Evolutionary conservation across 768 basidiomycete genomes (phyloP).

Genomic region (Rhizopogon vesiculosus): DNA sequence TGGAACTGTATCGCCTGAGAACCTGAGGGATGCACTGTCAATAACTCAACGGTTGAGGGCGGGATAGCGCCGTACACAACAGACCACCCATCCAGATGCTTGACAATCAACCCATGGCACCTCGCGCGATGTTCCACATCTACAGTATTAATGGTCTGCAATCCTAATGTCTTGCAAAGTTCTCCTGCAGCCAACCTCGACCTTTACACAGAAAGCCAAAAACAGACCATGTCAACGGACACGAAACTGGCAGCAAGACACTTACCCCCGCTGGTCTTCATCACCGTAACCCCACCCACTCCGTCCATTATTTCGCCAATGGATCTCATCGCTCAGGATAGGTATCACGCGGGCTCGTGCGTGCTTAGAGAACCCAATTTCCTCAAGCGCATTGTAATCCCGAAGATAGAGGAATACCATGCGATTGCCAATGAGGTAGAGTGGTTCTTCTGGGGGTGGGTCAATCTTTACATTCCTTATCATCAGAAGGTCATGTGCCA

Average conservation of each 20-base stretch:
- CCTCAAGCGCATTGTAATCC: constrained; percentile 69
- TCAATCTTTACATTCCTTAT: constrained; percentile 45
- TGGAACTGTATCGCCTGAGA: constrained; percentile 89
- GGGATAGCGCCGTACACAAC: constrained; percentile 27
- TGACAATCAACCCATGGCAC: constrained; percentile 69
- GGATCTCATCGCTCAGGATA: constrained; percentile 51
- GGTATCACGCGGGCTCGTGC: constrained; percentile 49
- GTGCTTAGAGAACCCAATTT: constrained; percentile 53
- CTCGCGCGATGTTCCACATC: constrained; percentile 69
- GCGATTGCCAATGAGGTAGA: constrained; percentile 67
- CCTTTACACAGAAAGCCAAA: constrained; percentile 25
- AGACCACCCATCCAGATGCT: constrained; percentile 55
- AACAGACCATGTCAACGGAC: neutral
- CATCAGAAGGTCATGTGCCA: neutral
- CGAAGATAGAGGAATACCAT: constrained; percentile 60
- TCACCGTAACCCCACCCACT: neutral
- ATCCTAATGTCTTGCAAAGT: constrained; percentile 49
- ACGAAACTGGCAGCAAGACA: neutral
- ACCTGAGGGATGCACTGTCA: constrained; percentile 41
- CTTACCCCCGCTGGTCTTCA: neutral
- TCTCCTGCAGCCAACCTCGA: constrained; percentile 35
- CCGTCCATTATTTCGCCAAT: constrained; percentile 34
- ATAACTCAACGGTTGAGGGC: neutral
- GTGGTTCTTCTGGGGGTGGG: constrained; percentile 53
- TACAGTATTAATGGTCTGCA: constrained; percentile 61